These are phyloP conservation scores for Candida patagonica DNA, from an alignment of 805 yeast species.

Conservation along the genomic window DNA sequence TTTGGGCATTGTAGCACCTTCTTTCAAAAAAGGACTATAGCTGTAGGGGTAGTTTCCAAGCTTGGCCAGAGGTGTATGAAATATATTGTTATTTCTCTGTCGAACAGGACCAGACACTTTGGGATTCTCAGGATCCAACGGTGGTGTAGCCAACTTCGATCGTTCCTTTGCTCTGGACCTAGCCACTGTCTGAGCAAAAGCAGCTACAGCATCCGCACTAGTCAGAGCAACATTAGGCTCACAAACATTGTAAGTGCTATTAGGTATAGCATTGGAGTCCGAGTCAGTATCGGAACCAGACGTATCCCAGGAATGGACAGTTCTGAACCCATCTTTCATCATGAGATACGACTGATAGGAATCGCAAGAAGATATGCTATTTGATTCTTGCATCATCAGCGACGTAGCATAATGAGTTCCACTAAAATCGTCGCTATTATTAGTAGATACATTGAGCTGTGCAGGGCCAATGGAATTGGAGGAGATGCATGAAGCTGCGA, in stretches of 20 bases:
- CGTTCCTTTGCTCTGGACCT: constrained; percentile 9
- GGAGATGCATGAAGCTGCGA: background rate
- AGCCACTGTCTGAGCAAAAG: constrained; percentile 19
- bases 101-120: background rate
- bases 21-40: constrained; percentile 1
- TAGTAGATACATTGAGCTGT: background rate
- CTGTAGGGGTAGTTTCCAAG: background rate
- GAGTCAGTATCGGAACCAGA: constrained; percentile 16
- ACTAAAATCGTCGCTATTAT: background rate
- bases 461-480: background rate
- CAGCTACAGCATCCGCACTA: constrained; percentile 18
- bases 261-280: constrained; percentile 12
- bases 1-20: background rate
- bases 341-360: background rate
- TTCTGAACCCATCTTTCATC: background rate
- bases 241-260: constrained; percentile 4
- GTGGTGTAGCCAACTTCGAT: background rate
- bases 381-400: background rate
- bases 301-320: constrained; percentile 4
- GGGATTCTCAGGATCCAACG: background rate
- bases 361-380: background rate
- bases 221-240: constrained; percentile 1
- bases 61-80: background rate
- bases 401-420: background rate
- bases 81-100: background rate